phyloP scores from a whole-genome alignment of 345 rosid genomes.

The thale cress (Arabidopsis thaliana) region TAIR10.1 NC_003070.9:28705501-28706000 shows the following conservation, averaged over 20 bases:
- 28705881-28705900: conserved; percentile 59
- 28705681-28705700: conserved; percentile 47
- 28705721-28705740: conserved; percentile 42
- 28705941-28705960: conserved; percentile 62
- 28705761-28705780: conserved; percentile 84
- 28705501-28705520: conserved; percentile 34
- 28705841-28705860: conserved; percentile 69
- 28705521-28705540: conserved; percentile 48
- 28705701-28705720: conserved; percentile 44
- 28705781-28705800: conserved; percentile 74
- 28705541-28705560: conserved; percentile 43
- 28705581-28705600: conserved; percentile 53
- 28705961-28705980: conserved; percentile 52
- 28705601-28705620: conserved; percentile 48
- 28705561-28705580: conserved; percentile 50
- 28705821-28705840: conserved; percentile 76
- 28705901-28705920: conserved; percentile 75
- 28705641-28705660: conserved; percentile 19
- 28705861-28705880: conserved; percentile 65
- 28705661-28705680: conserved; percentile 39
- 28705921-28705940: conserved; percentile 66
- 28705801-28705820: conserved; percentile 74
- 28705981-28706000: conserved; percentile 45
- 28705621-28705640: conserved; percentile 23
- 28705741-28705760: conserved; percentile 74